Evolutionary conservation across 202 grass and related monocot species (phyloP).

Genomic region (Setaria viridis): DNA sequence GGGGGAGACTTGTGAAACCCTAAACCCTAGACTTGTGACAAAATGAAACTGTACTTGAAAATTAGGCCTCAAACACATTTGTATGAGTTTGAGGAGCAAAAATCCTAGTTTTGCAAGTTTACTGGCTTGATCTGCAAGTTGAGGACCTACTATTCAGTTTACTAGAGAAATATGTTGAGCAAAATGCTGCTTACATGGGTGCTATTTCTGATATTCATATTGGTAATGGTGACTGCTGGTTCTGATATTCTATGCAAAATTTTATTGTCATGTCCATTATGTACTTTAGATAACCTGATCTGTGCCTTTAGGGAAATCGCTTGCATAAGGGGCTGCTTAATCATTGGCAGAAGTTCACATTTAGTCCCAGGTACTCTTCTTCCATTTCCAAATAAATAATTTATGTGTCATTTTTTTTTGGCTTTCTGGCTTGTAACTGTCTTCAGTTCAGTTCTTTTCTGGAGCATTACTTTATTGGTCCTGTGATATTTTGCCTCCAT

Average conservation of each 20-base stretch:
- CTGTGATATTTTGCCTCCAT: neutral
- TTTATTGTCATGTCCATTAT: conserved; percentile 25
- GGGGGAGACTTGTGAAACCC: neutral
- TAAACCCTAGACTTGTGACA: no score
- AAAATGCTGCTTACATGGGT: conserved; percentile 20
- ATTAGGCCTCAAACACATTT: neutral
- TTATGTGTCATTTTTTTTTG: neutral
- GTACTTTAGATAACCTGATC: conserved; percentile 41
- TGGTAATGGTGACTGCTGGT: conserved; percentile 31
- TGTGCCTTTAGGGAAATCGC: conserved; percentile 83
- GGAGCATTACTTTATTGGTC: neutral
- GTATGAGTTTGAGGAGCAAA: neutral
- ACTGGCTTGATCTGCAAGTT: no score
- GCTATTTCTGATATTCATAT: conserved; percentile 7
- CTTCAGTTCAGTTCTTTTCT: conserved; percentile 6
- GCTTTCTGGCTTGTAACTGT: neutral
- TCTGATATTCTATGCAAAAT: conserved; percentile 29
- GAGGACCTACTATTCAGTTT: conserved; percentile 8
- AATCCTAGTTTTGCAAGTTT: neutral
- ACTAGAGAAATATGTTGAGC: neutral
- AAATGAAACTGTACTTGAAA: neutral
- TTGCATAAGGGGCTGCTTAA: conserved; percentile 91
- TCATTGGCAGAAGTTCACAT: conserved; percentile 97
- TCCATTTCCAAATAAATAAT: conserved; percentile 7
- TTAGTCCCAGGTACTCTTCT: conserved; percentile 86